Evolutionary conservation across 2,329 filamentous ascomycete genomes (phyloP).

Genomic region (Exophiala spinifera): DNA sequence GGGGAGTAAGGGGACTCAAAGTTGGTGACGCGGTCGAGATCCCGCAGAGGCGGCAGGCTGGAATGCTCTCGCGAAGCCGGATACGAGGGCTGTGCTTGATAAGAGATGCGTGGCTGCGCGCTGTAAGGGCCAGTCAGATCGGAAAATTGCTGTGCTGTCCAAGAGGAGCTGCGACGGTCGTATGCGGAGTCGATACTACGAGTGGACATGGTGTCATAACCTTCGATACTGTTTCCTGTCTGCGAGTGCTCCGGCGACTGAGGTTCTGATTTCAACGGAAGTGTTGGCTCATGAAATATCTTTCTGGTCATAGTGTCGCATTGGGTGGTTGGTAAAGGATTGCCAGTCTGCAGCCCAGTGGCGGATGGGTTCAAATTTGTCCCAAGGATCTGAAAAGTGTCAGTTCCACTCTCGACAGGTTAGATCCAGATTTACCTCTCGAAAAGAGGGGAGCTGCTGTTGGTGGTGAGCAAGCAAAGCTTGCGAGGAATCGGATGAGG

Average conservation of each 20-base stretch:
- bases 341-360: not conserved
- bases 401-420: not conserved
- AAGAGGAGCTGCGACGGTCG: constrained; percentile 20
- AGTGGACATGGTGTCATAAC: constrained; percentile 20
- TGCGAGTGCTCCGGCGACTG: constrained; percentile 18
- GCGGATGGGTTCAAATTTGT: not conserved
- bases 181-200: constrained; percentile 20
- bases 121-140: constrained; percentile 15
- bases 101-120: constrained; percentile 9
- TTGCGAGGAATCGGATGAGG: constrained; percentile 1
- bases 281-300: constrained; percentile 13
- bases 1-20: constrained; percentile 12
- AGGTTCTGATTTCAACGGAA: constrained; percentile 14
- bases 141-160: constrained; percentile 14
- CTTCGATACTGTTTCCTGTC: constrained; percentile 14
- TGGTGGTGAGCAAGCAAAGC: constrained; percentile 7
- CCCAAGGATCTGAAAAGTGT: constrained; percentile 3
- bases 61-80: constrained; percentile 6
- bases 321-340: not conserved
- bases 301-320: constrained; percentile 6
- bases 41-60: constrained; percentile 18
- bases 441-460: constrained; percentile 20
- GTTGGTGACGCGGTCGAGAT: constrained; percentile 10
- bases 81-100: constrained; percentile 10
- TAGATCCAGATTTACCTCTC: constrained; percentile 12